Conservation (phyloP, 106 monocot species). For the Acanthochlamys bracteata region DNA sequence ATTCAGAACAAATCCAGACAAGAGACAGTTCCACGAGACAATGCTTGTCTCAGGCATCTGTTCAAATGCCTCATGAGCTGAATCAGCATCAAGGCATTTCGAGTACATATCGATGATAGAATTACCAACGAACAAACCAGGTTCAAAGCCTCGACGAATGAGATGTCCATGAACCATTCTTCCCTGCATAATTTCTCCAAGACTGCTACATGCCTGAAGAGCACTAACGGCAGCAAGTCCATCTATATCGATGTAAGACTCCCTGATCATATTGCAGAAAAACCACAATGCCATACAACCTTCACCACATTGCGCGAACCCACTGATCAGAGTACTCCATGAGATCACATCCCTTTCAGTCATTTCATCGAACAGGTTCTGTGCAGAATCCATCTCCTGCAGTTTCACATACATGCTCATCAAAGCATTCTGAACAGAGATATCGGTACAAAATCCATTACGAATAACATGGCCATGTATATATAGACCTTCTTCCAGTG, state of each 20-base stretch:
- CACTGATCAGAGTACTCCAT: constrained; percentile 59
- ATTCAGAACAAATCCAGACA: constrained; percentile 51
- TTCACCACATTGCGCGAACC: constrained; percentile 24
- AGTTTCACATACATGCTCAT: constrained; percentile 43
- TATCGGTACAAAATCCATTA: constrained; percentile 25
- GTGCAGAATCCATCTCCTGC: constrained; percentile 27
- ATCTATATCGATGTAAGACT: constrained; percentile 22
- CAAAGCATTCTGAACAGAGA: constrained; percentile 43
- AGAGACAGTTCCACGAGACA: constrained; percentile 82
- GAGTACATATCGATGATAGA: constrained; percentile 77
- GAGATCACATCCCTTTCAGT: constrained; percentile 50
- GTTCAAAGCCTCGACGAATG: constrained; percentile 39
- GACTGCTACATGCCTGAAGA: constrained; percentile 51
- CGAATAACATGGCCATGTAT: constrained; percentile 43
- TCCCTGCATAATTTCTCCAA: constrained; percentile 24
- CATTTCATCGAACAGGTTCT: constrained; percentile 67
- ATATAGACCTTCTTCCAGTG: constrained; percentile 17
- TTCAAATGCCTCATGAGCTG: constrained; percentile 32
- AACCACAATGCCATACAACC: constrained; percentile 18
- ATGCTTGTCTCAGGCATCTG: constrained; percentile 33
- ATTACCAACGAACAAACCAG: constrained; percentile 58
- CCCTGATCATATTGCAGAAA: constrained; percentile 33
- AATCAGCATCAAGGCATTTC: constrained; percentile 44
- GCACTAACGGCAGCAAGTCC: constrained; percentile 43
- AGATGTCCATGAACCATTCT: constrained; percentile 39